Conservation (phyloP, 179 eudicot species). For the Sideroxylon spinosum region DNA sequence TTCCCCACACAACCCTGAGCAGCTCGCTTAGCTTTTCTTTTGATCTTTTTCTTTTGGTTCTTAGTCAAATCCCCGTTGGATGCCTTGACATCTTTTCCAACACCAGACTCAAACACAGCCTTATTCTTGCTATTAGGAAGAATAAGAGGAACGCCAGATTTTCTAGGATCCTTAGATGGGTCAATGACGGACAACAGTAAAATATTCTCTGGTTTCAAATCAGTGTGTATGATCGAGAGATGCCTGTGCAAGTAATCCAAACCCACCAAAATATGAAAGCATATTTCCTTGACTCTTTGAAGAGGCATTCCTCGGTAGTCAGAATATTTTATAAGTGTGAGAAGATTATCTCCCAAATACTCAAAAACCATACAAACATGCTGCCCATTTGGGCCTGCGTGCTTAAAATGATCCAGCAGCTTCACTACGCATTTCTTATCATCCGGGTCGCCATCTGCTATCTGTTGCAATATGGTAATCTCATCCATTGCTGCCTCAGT, state of each 20-base stretch:
- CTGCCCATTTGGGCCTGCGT: constrained; percentile 89
- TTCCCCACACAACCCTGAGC: constrained; percentile 55
- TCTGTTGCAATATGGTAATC: constrained; percentile 74
- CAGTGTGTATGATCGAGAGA: constrained; percentile 87
- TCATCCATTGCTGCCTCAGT: constrained; percentile 98
- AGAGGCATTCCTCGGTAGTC: constrained; percentile 82
- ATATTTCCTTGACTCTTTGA: constrained; percentile 79
- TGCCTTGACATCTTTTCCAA: constrained; percentile 40
- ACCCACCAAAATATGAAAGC: constrained; percentile 68
- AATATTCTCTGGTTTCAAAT: constrained; percentile 87
- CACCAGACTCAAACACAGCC: constrained; percentile 28
- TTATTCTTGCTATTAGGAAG: constrained; percentile 54
- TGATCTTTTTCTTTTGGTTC: constrained; percentile 80
- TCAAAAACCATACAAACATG: constrained; percentile 98
- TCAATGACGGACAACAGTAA: constrained; percentile 72
- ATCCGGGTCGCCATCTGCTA: constrained; percentile 81
- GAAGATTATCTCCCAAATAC: constrained; percentile 86
- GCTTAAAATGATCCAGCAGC: constrained; percentile 88
- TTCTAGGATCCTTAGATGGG: constrained; percentile 65
- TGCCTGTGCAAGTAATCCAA: constrained; percentile 85
- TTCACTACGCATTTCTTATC: constrained; percentile 88
- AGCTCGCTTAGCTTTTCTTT: constrained; percentile 70
- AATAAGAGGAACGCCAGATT: constrained; percentile 54
- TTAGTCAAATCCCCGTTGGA: constrained; percentile 61
- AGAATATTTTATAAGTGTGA: constrained; percentile 76